Base-by-base conservation (phyloP, 768 basidiomycete species). In the Mrakia gelida region DNA sequence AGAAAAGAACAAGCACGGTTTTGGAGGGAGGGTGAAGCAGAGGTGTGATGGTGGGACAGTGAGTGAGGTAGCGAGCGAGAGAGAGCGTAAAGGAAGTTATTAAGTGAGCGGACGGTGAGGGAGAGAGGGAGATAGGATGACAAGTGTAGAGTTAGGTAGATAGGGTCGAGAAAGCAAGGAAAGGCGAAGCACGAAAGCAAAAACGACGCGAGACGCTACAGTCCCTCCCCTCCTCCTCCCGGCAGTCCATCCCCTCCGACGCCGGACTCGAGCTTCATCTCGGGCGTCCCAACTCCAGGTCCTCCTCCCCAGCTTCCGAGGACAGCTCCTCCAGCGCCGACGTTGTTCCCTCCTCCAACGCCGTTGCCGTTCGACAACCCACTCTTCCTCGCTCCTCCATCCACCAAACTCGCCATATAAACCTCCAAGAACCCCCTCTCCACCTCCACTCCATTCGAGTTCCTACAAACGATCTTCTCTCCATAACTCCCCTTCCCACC, bases 391-490 rank as follows among this genome's bases (percentile, higher is more conserved):
- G 38, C 30, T 63, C 45, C 74, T 28, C 38, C 74, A 23, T 38
- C 54, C 6, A 2, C 49, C 15, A 52, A 30, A 16, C 62, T 65
- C 6, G 59, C 76, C 71, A 61, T 43, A 41, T 77, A 30, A 28
- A 32, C 30, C 38, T 38, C 70, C n/a, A 62, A 21, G 32, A 49
- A 52, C 7, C 56, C 67, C n/a, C 34, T 11, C 30, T 78, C 71
- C 21, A 73, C 71, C 77, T 74, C 73, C 73, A 78, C 65, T n/a
- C 77, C 77, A 38, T 78, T 78, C 26, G 72, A 63, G 32, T 52
- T 68, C 62, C 73, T 65, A 65, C 77, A 78, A 23, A 59, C 49
- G 45, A 78, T 78, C 54, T 54, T 63, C 43, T 78, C 71, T 6
- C 63, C 77, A 54, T 54, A 78, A n/a, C 41, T 1, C 5, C 52